Evolutionary conservation across 495 filamentous ascomycete species (phyloP), one percentile per base, ranked within the genome.

Genomic region (Letharia columbiana): DNA sequence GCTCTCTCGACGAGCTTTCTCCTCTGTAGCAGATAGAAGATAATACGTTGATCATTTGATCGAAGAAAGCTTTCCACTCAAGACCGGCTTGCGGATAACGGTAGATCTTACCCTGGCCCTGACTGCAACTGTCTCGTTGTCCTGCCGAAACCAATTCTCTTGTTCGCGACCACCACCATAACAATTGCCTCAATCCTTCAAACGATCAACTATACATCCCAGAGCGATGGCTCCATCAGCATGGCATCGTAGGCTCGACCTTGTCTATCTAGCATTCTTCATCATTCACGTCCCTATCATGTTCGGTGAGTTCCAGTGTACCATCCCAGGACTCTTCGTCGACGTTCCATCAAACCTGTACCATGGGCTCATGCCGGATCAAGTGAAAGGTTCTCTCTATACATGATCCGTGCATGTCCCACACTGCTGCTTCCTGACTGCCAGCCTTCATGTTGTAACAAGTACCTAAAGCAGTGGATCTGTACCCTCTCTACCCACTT

Each of bases 231-330:
- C 39, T 23, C 40, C 8, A 35, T 63, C 39, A 28, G 42, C 66
- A 62, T 66, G 37, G 67, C 64, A 64, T 58, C 58, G 50, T 42
- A 37, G 42, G 42, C 40, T 66, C 4, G 59, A 63, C 13, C 54
- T 52, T n/a, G 31, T 67, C 39, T 71, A 71, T 37, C 52, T 67
- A 10, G 40, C 52, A 13, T 73, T 73, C 61, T 73, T 73, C 64
- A 20, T 64, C 15, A 62, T 72, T 37, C 72, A 73, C 60, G 39
- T 73, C 44, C 70, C 70, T 18, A 62, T 69, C 40, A 71, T 73
- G 65, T 62, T 72, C 40, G 28, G 66, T 71, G 61, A 61, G 65
- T 63, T 2, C 31, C 17, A 17, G 2, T 18, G 18, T 33, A 28
- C 15, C 59, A 2, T 40, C 44, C 6, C 28, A 17, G 4, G 15